Evolutionary conservation across 2,329 filamentous ascomycete species (phyloP).

Genomic region (Xylaria sp.): DNA sequence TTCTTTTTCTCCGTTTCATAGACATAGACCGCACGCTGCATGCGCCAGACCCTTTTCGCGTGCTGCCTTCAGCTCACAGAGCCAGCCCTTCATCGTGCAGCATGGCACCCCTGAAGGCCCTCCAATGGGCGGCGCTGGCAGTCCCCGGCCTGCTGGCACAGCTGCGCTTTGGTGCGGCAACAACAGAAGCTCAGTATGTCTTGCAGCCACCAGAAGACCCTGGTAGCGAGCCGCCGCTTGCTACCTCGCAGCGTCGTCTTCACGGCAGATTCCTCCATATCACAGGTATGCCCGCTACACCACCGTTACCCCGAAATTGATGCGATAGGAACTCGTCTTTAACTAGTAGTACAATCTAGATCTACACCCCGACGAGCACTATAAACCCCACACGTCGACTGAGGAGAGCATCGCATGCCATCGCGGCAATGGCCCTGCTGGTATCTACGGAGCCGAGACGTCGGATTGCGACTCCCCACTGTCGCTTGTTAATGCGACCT

Average conservation of each 20-base stretch:
- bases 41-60: slow-evolving; percentile 3
- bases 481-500: slow-evolving; percentile 85
- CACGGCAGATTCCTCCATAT: slow-evolving; percentile 87
- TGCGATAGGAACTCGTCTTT: slow-evolving; percentile 29
- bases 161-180: slow-evolving; percentile 44
- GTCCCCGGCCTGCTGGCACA: slow-evolving; percentile 45
- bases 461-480: slow-evolving; percentile 89
- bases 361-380: slow-evolving; percentile 90
- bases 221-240: slow-evolving; percentile 36
- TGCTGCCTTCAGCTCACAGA: slow-evolving; percentile 27
- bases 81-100: slow-evolving; percentile 35
- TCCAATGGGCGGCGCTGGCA: slow-evolving; percentile 41
- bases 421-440: slow-evolving; percentile 78
- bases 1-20: neutral
- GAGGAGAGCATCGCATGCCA: slow-evolving; percentile 79
- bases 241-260: slow-evolving; percentile 58
- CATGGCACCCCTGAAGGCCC: slow-evolving; percentile 42
- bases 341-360: slow-evolving; percentile 64
- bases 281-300: slow-evolving; percentile 70
- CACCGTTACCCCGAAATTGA: slow-evolving; percentile 31
- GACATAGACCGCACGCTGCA: slow-evolving; percentile 22
- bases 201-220: slow-evolving; percentile 42
- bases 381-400: slow-evolving; percentile 81
- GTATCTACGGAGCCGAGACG: slow-evolving; percentile 84
- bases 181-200: slow-evolving; percentile 43